phyloP scores from a whole-genome alignment of 2,329 filamentous ascomycete genomes.

The Didymella lethalis region DNA sequence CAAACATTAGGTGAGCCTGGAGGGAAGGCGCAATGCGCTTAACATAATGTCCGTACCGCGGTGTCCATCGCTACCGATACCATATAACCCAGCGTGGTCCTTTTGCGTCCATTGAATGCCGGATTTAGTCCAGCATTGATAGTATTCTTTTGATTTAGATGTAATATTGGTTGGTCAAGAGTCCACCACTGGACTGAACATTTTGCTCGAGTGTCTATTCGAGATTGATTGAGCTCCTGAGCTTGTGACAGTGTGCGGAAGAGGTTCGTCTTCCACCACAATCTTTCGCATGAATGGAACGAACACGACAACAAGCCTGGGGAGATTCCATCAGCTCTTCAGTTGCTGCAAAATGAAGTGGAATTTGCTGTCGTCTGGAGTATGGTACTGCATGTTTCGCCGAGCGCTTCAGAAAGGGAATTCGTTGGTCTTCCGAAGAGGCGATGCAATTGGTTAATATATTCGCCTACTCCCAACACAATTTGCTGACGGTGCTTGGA shows the following conservation, averaged over 20 bases:
- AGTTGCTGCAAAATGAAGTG: background rate
- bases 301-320: background rate
- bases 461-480: background rate
- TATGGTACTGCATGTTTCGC: background rate
- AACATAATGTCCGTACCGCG: background rate
- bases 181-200: background rate
- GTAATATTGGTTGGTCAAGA: background rate
- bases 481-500: background rate
- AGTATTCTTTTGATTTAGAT: background rate
- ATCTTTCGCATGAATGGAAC: background rate
- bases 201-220: background rate
- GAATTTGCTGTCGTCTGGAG: background rate
- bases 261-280: background rate
- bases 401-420: background rate
- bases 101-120: no score
- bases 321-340: background rate
- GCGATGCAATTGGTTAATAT: background rate
- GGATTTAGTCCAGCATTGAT: background rate
- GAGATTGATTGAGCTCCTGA: background rate
- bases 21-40: background rate
- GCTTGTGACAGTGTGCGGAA: background rate
- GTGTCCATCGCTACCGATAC: background rate
- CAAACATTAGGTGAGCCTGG: background rate
- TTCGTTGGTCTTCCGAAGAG: background rate
- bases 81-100: background rate